These are phyloP conservation scores for Sclerotinia minor DNA, from an alignment of 2,329 filamentous ascomycete species.

Conservation along the genomic window DNA sequence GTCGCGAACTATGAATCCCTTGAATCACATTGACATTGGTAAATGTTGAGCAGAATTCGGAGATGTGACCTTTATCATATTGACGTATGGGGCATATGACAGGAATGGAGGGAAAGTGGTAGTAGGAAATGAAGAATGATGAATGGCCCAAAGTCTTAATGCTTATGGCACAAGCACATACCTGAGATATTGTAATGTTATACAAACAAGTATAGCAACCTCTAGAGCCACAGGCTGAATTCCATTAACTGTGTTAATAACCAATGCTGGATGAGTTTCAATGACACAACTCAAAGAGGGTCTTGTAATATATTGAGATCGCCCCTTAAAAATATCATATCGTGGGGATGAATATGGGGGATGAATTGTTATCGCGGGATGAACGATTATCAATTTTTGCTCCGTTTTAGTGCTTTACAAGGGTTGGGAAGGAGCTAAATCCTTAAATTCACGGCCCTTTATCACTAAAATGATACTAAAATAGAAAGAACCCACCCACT, in stretches of 20 bases:
- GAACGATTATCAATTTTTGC: slow-evolving; percentile 7
- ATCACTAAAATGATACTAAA: background rate
- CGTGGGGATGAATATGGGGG: too few relatives aligned
- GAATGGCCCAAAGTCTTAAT: slow-evolving; percentile 16
- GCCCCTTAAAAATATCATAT: background rate
- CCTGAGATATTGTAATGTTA: background rate
- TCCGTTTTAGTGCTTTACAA: background rate
- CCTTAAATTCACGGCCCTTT: background rate
- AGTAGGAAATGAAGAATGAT: slow-evolving; percentile 2
- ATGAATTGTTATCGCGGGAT: slow-evolving; percentile 10
- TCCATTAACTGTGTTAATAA: background rate
- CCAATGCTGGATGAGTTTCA: background rate
- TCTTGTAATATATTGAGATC: background rate
- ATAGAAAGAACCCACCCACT: slow-evolving; percentile 3
- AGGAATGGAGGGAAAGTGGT: slow-evolving; percentile 10
- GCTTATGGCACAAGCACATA: slow-evolving; percentile 8
- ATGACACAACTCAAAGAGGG: background rate
- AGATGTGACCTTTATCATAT: slow-evolving; percentile 14
- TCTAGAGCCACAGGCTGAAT: background rate
- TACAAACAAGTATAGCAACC: background rate
- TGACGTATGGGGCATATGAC: background rate
- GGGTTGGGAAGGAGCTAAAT: background rate
- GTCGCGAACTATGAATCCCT: slow-evolving; percentile 10
- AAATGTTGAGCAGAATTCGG: background rate
- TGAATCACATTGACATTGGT: slow-evolving; percentile 8